Evolutionary conservation across 2,329 filamentous ascomycete species (phyloP).

Genomic region (Trichophyton simii): DNA sequence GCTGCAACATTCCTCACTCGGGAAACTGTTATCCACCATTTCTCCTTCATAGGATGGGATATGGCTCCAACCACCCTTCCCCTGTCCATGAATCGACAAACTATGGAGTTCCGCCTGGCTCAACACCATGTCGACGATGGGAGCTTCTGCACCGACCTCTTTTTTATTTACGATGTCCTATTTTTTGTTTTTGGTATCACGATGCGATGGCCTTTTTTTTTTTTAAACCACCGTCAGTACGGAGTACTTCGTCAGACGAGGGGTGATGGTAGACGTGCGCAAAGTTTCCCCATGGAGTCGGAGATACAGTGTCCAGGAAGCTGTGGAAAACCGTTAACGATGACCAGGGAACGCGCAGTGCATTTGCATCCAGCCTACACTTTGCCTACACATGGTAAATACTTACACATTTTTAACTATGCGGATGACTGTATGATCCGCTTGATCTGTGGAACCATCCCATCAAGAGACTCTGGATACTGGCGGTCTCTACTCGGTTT

Average conservation of each 20-base stretch:
- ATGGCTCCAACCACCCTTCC: not conserved
- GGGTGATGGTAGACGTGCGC: not conserved
- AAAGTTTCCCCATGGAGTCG: not conserved
- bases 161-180: not conserved
- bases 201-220: not conserved
- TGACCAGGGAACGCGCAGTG: not conserved
- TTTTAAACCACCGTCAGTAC: no score
- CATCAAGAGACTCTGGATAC: not conserved
- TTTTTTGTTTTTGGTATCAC: not conserved
- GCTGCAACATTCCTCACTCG: not conserved
- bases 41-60: conserved; percentile 1
- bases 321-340: not conserved
- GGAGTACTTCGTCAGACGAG: not conserved
- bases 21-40: not conserved
- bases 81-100: not conserved
- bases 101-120: not conserved
- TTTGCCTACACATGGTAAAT: not conserved
- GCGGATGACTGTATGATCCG: not conserved
- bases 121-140: not conserved
- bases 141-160: not conserved
- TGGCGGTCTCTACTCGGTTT: not conserved
- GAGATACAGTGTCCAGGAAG: not conserved
- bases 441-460: not conserved
- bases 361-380: not conserved
- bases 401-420: not conserved